A percentile compares a stretch with the other conserved stretches of the same genome.
These are phyloP conservation scores for Ustilago curta DNA, from an alignment of 1,284 basidiomycete genomes.

Conservation along the genomic window DNA sequence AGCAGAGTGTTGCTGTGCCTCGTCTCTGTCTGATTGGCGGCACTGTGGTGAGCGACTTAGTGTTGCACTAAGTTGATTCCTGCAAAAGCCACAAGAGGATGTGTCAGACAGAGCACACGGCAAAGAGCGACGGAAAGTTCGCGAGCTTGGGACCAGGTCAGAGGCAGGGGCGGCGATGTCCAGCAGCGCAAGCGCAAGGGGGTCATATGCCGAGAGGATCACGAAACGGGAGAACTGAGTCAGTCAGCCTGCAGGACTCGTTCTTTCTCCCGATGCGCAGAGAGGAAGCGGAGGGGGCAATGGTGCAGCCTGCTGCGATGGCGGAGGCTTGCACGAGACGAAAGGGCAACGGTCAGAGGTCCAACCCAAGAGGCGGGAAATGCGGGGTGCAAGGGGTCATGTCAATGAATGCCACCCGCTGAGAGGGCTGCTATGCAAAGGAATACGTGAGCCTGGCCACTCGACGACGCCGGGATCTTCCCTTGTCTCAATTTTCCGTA, in stretches of 20 bases:
- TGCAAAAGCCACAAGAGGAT: not conserved
- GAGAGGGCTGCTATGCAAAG: slow-evolving; percentile 16
- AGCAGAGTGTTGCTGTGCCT: not conserved
- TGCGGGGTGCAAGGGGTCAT: slow-evolving; percentile 50
- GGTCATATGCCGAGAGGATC: slow-evolving; percentile 1
- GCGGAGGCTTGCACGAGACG: slow-evolving; percentile 32
- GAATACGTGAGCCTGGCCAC: slow-evolving; percentile 4
- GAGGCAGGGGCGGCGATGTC: slow-evolving; percentile 28
- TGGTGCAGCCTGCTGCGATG: slow-evolving; percentile 22
- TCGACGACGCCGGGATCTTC: not conserved
- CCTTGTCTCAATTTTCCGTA: not conserved
- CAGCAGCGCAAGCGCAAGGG: slow-evolving; percentile 31
- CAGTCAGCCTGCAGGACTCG: not conserved
- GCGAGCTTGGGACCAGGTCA: slow-evolving; percentile 1
- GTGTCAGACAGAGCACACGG: not conserved
- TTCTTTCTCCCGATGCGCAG: slow-evolving; percentile 4
- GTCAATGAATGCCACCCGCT: slow-evolving; percentile 43
- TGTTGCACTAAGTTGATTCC: not conserved
- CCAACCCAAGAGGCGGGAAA: slow-evolving; percentile 27
- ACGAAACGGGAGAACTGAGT: slow-evolving; percentile 14
- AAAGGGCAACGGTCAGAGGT: slow-evolving; percentile 7
- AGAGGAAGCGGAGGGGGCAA: slow-evolving; percentile 4
- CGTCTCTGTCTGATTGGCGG: too few species aligned
- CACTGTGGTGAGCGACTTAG: not conserved
- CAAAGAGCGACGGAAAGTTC: not conserved